A percentile compares a stretch with the other conserved stretches of the same genome.
Conservation (phyloP, 2,329 filamentous ascomycete genomes). For the Magnaporthales sp. region DNA sequence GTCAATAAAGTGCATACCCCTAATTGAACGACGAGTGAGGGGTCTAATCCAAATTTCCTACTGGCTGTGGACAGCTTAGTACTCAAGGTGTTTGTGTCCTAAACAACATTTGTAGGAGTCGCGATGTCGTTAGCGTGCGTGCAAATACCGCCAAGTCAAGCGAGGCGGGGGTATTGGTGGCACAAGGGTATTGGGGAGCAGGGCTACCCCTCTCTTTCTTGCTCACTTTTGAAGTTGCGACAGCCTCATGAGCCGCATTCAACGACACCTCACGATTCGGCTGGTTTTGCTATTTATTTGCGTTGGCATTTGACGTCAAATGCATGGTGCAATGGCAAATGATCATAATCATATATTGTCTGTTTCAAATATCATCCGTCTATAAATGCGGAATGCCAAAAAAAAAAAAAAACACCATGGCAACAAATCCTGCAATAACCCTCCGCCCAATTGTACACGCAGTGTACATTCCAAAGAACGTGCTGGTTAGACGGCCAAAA, state of each 20-base stretch:
- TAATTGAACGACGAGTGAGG: neutral
- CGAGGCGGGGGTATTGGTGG: neutral
- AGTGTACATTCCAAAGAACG: neutral
- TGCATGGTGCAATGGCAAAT: too few species aligned
- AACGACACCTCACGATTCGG: neutral
- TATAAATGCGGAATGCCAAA: neutral
- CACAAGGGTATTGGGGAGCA: neutral
- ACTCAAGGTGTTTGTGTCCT: neutral
- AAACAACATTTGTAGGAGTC: neutral
- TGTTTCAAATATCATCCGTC: neutral
- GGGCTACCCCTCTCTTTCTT: neutral
- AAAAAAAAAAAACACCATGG: neutral
- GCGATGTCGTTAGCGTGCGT: neutral
- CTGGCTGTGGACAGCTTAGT: neutral
- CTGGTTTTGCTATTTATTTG: too few species aligned
- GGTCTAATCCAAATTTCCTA: neutral
- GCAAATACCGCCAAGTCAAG: neutral
- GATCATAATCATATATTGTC: neutral
- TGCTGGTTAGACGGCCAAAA: neutral
- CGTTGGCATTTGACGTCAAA: too few species aligned
- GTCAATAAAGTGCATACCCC: neutral
- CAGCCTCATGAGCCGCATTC: neutral
- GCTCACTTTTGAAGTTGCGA: neutral
- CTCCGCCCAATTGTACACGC: neutral
- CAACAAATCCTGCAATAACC: neutral